Evolutionary conservation across 2,329 filamentous ascomycete species (phyloP), one percentile per base, ranked within the genome.

Genomic region (Knoxdaviesia proteae): DNA sequence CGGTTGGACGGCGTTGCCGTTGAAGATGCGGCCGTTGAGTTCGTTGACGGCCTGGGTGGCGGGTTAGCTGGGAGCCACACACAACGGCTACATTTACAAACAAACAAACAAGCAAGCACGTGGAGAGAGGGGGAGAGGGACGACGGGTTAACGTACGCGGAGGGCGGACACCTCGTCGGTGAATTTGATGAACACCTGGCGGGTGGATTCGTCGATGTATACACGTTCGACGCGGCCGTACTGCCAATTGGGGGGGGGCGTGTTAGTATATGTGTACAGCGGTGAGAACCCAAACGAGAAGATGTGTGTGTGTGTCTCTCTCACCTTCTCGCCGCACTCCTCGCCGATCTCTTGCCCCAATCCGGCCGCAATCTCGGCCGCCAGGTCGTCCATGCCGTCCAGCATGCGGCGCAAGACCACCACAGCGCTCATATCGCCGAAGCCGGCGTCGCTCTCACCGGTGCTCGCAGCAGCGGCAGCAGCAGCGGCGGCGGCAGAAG

Each of bases 271-370:
- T 11, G 7, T 8, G 7, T 5, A 20, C 10, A n/a, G 10, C 20
- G 35, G 31, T n/a, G 11, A 32, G 30, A 35, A 31, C 20, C 10
- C n/a, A 11, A 31, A 5, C 39, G 11, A 44, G 29, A 43, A 40
- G 44, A 47, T 20, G 20, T 2, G 20, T 20, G 20, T 20, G 20
- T 20, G 2, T 20, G 2, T 20, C 20, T 20, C 20, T 29, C 48
- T 44, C 46, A 78, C 73, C 68, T 87, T 86, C 49, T 84, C 75
- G 41, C 77, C 78, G 58, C 92, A 94, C 55, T 93, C 84, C 53
- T 94, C 84, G 6, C 90, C 90, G 58, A 98, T 94, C 57, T 94
- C 87, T 61, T 96, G 88, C 50, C 88, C 78, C 41, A 98, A 62
- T 0, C 74, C 74, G 9, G 70, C 69, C 46, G 77, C 72, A 40